Base-by-base conservation (phyloP, 2,329 filamentous ascomycete genomes). In the Elsinoe necatrix region DNA sequence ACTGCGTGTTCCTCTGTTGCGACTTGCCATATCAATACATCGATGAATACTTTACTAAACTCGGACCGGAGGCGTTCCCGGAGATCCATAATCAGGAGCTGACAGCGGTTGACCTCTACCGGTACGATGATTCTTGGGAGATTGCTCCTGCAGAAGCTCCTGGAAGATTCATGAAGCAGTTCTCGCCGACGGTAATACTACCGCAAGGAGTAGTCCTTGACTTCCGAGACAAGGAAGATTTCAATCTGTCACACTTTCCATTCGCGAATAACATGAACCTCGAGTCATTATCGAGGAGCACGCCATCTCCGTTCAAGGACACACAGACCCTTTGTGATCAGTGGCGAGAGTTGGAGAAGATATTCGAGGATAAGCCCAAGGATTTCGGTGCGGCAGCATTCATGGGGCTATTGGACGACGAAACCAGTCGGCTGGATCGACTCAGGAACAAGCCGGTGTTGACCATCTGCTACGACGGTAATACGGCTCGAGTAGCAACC, bases 1-100 rank as follows among this genome's bases (percentile, higher is more conserved):
- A 77, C 59, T 80, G 77, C 45, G 80, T 81, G 0, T 84, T 84
- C 64, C 65, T 83, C 2, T 84, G 81, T 67, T 83, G 81, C 57
- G 82, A 85, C 57, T 61, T 84, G 23, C 82, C 82, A 0, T 84
- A 84, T 60, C 81, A 84, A 63, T 84, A 82, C 59, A 74, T 82
- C 50, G 69, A 73, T 18, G 77, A 79, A 60, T 82, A 82, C 62
- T 82, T 82, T 61, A 69, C 76, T 20, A 81, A 80, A 61, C 67
- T 82, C 6, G 73, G 71, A 1, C 60, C 70, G 1, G 67, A 70
- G 1, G 66, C 75, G 51, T 82, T 82, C 64, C 76, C 72, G 1
- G 65, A 73, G 0, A 79, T 82, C 39, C 67, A 68, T 12, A 78
- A 79, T 59, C 59, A 78, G 76, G 68, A 71, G 25, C 68, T 81